Conservation (phyloP, 1,284 basidiomycete species). For the Xerocomus nothofagi region DNA sequence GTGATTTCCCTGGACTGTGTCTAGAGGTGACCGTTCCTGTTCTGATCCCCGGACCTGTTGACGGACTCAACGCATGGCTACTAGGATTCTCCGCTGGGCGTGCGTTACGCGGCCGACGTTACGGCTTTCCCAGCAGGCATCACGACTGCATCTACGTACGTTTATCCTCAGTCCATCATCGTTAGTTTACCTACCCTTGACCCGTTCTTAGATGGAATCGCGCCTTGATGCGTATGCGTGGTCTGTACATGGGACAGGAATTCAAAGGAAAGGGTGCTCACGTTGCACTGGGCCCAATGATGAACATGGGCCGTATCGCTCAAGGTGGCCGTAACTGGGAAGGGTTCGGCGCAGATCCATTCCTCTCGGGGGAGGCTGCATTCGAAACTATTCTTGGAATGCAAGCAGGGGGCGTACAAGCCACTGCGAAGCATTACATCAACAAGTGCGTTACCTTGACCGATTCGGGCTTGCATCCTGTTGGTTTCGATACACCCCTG, state of each 20-base stretch:
- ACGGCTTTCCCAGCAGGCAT: constrained; percentile 54
- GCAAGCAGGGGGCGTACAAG: constrained; percentile 61
- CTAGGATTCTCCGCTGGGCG: constrained; percentile 50
- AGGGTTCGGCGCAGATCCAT: constrained; percentile 62
- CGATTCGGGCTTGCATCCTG: background rate
- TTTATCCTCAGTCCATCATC: constrained; percentile 7
- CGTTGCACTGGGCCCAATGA: constrained; percentile 54
- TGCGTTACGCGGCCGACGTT: constrained; percentile 34
- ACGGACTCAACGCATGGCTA: background rate
- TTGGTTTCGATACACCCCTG: constrained; percentile 20
- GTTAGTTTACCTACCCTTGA: background rate
- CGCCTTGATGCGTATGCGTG: constrained; percentile 54
- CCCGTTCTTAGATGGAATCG: constrained; percentile 14
- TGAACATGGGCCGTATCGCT: constrained; percentile 44
- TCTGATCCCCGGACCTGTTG: background rate
- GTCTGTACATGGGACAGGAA: constrained; percentile 68
- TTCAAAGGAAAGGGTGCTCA: constrained; percentile 72
- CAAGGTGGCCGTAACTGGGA: constrained; percentile 69
- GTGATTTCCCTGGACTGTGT: constrained; percentile 19
- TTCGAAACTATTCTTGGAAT: constrained; percentile 57
- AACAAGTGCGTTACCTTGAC: constrained; percentile 40
- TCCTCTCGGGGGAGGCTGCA: constrained; percentile 59
- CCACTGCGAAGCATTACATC: constrained; percentile 62
- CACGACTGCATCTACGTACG: constrained; percentile 50
- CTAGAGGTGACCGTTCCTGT: constrained; percentile 10